Evolutionary conservation across 2,329 filamentous ascomycete genomes (phyloP).

Genomic region (Harringtonia aguacate): DNA sequence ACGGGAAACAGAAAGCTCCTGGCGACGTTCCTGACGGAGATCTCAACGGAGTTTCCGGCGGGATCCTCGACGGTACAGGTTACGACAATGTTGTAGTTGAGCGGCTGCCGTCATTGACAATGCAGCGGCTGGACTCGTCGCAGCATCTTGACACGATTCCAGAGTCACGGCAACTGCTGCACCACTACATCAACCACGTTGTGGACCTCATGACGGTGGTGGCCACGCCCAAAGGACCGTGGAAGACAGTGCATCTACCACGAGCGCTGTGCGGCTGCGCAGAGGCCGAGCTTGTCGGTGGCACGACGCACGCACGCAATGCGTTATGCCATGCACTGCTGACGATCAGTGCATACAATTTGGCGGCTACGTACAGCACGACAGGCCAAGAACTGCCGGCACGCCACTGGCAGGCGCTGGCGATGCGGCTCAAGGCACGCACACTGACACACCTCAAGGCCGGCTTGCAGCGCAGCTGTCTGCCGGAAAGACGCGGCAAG

Average conservation of each 20-base stretch:
- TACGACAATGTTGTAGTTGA: no score
- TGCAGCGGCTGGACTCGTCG: no score
- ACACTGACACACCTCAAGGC: background rate
- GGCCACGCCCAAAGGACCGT: background rate
- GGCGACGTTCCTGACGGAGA: no score
- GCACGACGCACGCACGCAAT: background rate
- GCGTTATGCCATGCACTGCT: background rate
- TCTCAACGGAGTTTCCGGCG: no score
- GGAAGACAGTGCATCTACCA: constrained; percentile 3
- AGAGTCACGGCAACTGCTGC: background rate
- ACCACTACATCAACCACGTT: background rate
- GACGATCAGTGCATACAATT: background rate
- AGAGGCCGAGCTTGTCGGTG: background rate
- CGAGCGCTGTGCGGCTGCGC: background rate
- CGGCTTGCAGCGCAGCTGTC: background rate
- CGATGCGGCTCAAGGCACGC: background rate
- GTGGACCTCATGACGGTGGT: background rate
- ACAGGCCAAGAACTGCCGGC: background rate
- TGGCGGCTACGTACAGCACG: background rate
- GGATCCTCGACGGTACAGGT: no score
- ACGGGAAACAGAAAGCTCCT: no score
- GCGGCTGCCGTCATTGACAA: no score
- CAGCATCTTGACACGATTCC: no score
- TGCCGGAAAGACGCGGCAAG: background rate
- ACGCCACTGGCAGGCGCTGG: background rate